phyloP scores from a whole-genome alignment of 495 filamentous ascomycete genomes.

The Daldinia bambusicola region DNA sequence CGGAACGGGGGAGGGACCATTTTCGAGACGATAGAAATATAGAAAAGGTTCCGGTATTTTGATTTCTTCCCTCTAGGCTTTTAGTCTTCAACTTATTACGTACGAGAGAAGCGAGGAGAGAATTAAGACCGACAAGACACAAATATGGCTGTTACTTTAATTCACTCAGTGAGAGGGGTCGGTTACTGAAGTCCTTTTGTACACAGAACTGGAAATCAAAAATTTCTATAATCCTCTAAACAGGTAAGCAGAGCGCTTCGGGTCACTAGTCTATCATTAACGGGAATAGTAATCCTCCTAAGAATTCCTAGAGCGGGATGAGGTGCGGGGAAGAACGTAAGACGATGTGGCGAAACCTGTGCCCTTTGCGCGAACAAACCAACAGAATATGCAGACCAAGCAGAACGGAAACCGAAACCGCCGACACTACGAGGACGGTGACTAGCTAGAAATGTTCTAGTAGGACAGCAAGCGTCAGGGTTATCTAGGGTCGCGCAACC shows the following conservation, averaged over 20 bases:
- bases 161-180: constrained; percentile 1
- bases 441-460: background rate
- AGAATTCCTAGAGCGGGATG: constrained; percentile 27
- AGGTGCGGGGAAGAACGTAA: constrained; percentile 28
- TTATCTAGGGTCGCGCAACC: background rate
- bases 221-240: background rate
- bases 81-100: constrained; percentile 1
- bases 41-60: constrained; percentile 3
- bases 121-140: background rate
- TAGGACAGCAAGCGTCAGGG: background rate
- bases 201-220: constrained; percentile 13
- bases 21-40: background rate
- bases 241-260: background rate
- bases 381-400: constrained; percentile 3
- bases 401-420: background rate
- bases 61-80: background rate
- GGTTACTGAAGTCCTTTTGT: constrained; percentile 8
- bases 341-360: constrained; percentile 14
- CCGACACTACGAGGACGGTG: background rate
- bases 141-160: constrained; percentile 1
- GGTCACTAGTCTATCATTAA: background rate
- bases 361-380: background rate
- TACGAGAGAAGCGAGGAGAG: background rate
- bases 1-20: constrained; percentile 77
- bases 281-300: constrained; percentile 25